Conservation (phyloP, 2,329 filamentous ascomycete genomes). For the Cytospora piceae region DNA sequence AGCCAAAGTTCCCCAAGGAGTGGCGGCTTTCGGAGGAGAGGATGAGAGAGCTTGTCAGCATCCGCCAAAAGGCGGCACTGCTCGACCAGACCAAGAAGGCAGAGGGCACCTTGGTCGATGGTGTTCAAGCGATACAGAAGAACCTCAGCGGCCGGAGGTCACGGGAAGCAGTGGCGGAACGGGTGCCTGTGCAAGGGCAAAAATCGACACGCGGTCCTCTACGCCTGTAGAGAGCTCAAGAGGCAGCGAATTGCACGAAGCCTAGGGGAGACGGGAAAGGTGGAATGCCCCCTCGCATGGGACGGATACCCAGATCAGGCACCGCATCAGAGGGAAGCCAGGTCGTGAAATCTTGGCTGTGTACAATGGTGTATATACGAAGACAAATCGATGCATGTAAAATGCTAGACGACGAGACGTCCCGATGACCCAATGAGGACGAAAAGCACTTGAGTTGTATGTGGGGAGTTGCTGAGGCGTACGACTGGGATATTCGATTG, state of each 20-base stretch:
- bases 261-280: background rate
- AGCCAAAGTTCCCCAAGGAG: conserved; percentile 74
- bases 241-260: background rate
- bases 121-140: conserved; percentile 52
- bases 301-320: background rate
- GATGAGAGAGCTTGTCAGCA: conserved; percentile 64
- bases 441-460: background rate
- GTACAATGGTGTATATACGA: conserved; percentile 19
- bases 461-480: background rate
- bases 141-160: conserved; percentile 36
- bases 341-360: background rate
- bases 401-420: conserved; percentile 3
- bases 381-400: conserved; percentile 7
- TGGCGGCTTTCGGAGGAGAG: conserved; percentile 81
- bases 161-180: conserved; percentile 12
- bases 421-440: background rate
- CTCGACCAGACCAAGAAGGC: conserved; percentile 59
- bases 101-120: conserved; percentile 62
- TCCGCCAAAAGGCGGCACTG: conserved; percentile 55
- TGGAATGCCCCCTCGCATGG: background rate
- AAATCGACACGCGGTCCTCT: background rate
- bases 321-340: background rate
- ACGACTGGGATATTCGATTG: background rate
- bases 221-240: background rate
- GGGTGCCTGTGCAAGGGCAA: conserved; percentile 13